These are phyloP conservation scores for Fomitopsis serialis DNA, from an alignment of 768 basidiomycete species.

Conservation along the genomic window DNA sequence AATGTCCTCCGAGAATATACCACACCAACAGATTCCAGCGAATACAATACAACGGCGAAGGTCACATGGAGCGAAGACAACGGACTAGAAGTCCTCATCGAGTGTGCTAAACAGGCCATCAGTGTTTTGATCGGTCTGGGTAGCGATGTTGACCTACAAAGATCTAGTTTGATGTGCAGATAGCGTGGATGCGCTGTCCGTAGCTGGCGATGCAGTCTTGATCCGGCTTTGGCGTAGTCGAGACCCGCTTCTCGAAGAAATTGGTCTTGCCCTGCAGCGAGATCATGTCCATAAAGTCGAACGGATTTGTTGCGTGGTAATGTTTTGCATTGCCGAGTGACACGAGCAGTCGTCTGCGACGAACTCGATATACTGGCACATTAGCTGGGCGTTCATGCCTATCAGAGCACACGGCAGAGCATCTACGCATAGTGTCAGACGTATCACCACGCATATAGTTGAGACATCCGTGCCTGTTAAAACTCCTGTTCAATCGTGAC, in stretches of 20 bases:
- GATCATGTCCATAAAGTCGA: conserved; percentile 94
- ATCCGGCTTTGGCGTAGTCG: conserved; percentile 72
- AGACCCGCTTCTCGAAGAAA: conserved; percentile 95
- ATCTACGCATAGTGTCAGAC: conserved; percentile 35
- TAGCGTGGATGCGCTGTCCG: conserved; percentile 1
- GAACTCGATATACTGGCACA: conserved; percentile 90
- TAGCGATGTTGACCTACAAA: conserved; percentile 31
- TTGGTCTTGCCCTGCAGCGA: conserved; percentile 95
- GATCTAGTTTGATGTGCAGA: conserved; percentile 11
- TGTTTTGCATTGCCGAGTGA: conserved; percentile 78
- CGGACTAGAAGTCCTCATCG: conserved; percentile 32
- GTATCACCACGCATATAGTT: background rate
- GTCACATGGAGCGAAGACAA: background rate
- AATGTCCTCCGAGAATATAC: background rate
- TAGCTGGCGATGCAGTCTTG: conserved; percentile 19
- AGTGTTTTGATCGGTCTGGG: too few relatives aligned
- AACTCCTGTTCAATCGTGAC: conserved; percentile 86
- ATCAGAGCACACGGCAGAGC: conserved; percentile 83
- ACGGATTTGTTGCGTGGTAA: conserved; percentile 76
- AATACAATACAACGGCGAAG: background rate
- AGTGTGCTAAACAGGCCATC: conserved; percentile 23
- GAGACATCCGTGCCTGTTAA: conserved; percentile 50
- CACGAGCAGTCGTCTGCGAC: conserved; percentile 84
- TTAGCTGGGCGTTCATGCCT: conserved; percentile 88
- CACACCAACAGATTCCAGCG: background rate